These are phyloP conservation scores for Astraeus odoratus DNA, from an alignment of 768 basidiomycete genomes.

Conservation along the genomic window DNA sequence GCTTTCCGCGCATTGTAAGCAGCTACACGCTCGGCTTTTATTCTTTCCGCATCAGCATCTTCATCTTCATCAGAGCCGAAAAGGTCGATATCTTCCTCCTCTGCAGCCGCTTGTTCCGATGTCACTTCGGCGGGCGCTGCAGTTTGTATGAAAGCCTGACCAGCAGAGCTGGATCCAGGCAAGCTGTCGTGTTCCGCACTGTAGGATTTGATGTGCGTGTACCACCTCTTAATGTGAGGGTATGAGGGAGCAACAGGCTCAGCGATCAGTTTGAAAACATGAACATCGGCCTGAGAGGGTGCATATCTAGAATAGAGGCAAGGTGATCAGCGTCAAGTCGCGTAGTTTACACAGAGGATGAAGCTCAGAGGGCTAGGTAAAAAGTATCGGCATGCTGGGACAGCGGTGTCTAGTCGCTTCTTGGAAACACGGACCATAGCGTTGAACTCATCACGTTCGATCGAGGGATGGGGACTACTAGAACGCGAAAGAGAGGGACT, in stretches of 20 bases:
- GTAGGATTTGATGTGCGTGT: conserved; percentile 89
- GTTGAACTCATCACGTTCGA: conserved; percentile 52
- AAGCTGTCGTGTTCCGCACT: conserved; percentile 68
- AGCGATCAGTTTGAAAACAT: conserved; percentile 77
- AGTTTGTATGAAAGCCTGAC: conserved; percentile 60
- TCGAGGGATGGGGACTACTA: conserved; percentile 7
- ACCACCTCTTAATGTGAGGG: conserved; percentile 86
- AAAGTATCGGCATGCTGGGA: conserved; percentile 63
- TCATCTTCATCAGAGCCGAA: conserved; percentile 83
- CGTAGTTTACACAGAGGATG: conserved; percentile 7
- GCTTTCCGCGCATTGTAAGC: conserved; percentile 94
- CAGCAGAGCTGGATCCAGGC: conserved; percentile 79
- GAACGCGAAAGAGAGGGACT: conserved; percentile 30
- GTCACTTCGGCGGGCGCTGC: conserved; percentile 40
- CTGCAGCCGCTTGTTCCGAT: conserved; percentile 36
- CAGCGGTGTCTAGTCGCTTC: conserved; percentile 91
- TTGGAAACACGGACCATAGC: conserved; percentile 98
- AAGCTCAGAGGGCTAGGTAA: conserved; percentile 69
- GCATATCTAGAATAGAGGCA: conserved; percentile 52
- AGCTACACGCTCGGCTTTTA: conserved; percentile 91
- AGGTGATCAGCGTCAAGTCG: conserved; percentile 6
- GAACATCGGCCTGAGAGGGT: conserved; percentile 91
- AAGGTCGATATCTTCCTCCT: conserved; percentile 75
- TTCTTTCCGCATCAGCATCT: conserved; percentile 75
- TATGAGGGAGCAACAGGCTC: conserved; percentile 56